phyloP scores from a whole-genome alignment of 768 basidiomycete species.

The Glaciozyma antarctica region DNA sequence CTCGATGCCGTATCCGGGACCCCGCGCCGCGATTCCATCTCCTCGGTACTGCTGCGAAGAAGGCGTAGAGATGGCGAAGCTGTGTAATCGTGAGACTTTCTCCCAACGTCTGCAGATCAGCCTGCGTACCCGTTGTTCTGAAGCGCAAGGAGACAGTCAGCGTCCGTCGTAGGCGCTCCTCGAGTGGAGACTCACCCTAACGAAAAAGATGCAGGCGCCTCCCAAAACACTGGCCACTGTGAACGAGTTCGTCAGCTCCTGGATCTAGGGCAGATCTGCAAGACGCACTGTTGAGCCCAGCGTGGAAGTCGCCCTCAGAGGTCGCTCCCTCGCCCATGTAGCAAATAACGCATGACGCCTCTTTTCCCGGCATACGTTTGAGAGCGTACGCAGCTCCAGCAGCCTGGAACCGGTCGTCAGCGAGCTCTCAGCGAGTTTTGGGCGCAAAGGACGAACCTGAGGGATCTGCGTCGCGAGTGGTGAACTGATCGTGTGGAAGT shows the following conservation, averaged over 20 bases:
- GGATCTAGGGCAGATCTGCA: conserved; percentile 33
- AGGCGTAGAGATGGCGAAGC: conserved; percentile 87
- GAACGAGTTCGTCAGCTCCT: conserved; percentile 57
- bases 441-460: conserved; percentile 3
- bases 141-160: no score
- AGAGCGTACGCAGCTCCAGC: conserved; percentile 87
- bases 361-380: conserved; percentile 58
- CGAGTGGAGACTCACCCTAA: conserved; percentile 19
- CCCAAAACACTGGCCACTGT: conserved; percentile 45
- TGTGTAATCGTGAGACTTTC: conserved; percentile 24
- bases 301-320: conserved; percentile 92
- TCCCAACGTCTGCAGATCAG: neutral
- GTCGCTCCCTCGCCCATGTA: conserved; percentile 89
- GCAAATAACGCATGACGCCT: conserved; percentile 68
- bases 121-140: conserved; percentile 25
- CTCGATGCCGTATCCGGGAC: conserved; percentile 84
- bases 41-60: conserved; percentile 80
- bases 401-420: conserved; percentile 48
- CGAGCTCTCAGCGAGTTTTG: no score
- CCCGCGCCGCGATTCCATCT: conserved; percentile 84
- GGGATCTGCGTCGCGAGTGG: conserved; percentile 90
- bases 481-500: conserved; percentile 90
- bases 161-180: neutral
- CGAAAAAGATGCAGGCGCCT: conserved; percentile 35
- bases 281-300: conserved; percentile 52